Evolutionary conservation across 2,329 filamentous ascomycete species (phyloP), one percentile per base, ranked within the genome.

Genomic region (Botrytis fragariae): DNA sequence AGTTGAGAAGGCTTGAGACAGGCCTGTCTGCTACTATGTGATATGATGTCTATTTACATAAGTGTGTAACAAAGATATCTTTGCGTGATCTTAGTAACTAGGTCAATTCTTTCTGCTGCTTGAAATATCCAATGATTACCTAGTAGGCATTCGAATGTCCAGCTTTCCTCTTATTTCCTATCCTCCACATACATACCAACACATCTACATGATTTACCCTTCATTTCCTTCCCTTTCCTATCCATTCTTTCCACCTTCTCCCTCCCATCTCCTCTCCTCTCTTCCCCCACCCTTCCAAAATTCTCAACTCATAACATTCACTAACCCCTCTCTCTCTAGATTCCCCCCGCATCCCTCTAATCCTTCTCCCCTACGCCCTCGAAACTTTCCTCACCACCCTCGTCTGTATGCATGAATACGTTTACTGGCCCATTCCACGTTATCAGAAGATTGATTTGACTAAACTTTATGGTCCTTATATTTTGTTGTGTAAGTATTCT

Each of bases 321-420:
- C 72, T 42, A 74, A 75, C n/a, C 32, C 75, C 20, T 44, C 35
- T n/a, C 74, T 20, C 37, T 20, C 39, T 39, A 88, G 87, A 89
- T 78, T 85, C 89, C 72, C 86, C 88, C 0, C 84, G 87, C 65
- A 76, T 90, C 7, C 88, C 90, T 0, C 81, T 92, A 0, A 86
- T 90, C 69, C 82, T 92, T 1, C 84, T 92, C 2, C 81, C 89
- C 4, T 92, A 88, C 77, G 86, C 87, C 0, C 80, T 88, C 16
- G 85, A 91, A 78, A 87, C 89, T 0, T 87, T 85, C 51, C 75
- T 92, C 72, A 91, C 90, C 1, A 91, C 90, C 0, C 78, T 88
- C 60, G 88, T 88, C 0, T 92, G 90, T 77, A 84, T 92, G 63
- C 84, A 86, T 2, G 90, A 92, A 73, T 88, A 87, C 76, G 82